Percentiles rank a stretch among this genome's conserved stretches.
Evolutionary conservation across 108 stramenopile genomes (phyloP).

Genomic region (Cyclotella cryptica): DNA sequence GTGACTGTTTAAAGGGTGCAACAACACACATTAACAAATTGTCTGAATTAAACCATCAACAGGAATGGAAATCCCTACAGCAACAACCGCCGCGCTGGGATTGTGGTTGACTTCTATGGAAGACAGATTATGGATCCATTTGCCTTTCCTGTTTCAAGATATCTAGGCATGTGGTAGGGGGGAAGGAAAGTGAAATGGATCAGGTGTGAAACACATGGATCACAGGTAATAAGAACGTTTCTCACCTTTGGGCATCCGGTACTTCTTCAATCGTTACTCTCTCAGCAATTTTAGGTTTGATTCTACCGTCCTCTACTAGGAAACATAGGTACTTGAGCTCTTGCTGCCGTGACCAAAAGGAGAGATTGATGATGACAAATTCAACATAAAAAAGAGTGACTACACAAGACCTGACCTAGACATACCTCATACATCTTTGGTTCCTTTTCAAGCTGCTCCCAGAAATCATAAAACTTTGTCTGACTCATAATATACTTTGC

Average conservation of each 20-base stretch:
- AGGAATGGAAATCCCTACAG: neutral
- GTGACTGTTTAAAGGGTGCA: neutral
- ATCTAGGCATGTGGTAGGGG: neutral
- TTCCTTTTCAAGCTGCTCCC: conserved; percentile 44
- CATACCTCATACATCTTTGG: conserved; percentile 29
- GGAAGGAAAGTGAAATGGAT: neutral
- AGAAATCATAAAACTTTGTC: conserved; percentile 53
- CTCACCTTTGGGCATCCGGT: conserved; percentile 47
- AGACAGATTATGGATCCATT: conserved; percentile 62
- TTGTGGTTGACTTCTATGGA: conserved; percentile 13
- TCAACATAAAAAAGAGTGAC: neutral
- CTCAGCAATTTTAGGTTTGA: conserved; percentile 66
- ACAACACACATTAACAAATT: conserved; percentile 1
- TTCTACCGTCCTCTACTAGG: conserved; percentile 46
- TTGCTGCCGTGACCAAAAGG: conserved; percentile 14
- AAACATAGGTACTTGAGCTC: conserved; percentile 61
- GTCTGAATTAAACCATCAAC: neutral
- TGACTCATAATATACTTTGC: conserved; percentile 53
- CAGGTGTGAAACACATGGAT: neutral
- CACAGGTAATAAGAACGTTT: neutral
- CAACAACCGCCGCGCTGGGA: neutral
- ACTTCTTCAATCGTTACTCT: conserved; percentile 57
- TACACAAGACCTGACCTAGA: neutral
- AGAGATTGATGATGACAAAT: neutral
- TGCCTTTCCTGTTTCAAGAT: conserved; percentile 55